A percentile compares a stretch with the other conserved stretches of the same genome.
These are phyloP conservation scores for Leccinum laetum DNA, from an alignment of 1,284 basidiomycete species.

Conservation along the genomic window DNA sequence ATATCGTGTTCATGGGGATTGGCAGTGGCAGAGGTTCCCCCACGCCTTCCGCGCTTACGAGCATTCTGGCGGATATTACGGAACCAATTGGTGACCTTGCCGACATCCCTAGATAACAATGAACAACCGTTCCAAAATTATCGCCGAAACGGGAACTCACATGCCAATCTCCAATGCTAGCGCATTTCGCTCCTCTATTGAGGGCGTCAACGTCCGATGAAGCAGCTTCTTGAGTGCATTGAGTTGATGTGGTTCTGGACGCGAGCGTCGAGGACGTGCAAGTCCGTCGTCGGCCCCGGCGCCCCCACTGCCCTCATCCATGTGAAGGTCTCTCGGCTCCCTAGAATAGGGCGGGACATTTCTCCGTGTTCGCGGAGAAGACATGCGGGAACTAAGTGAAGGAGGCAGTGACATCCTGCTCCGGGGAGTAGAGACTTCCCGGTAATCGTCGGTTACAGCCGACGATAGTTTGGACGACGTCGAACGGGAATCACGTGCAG, in stretches of 20 bases:
- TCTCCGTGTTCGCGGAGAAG: constrained; percentile 41
- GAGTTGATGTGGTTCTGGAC: constrained; percentile 75
- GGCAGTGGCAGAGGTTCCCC: constrained; percentile 40
- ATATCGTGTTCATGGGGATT: constrained; percentile 46
- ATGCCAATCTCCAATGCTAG: constrained; percentile 74
- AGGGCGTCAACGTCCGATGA: constrained; percentile 67
- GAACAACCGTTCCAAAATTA: constrained; percentile 1
- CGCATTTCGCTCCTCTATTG: constrained; percentile 73
- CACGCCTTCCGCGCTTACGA: constrained; percentile 57
- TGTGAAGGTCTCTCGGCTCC: constrained; percentile 28
- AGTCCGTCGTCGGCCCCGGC: constrained; percentile 30
- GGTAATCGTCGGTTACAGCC: constrained; percentile 24
- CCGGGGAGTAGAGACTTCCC: constrained; percentile 28
- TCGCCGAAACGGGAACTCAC: constrained; percentile 38
- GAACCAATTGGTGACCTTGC: constrained; percentile 87
- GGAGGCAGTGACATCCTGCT: constrained; percentile 33
- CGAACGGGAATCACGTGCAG: constrained; percentile 20
- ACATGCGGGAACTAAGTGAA: constrained; percentile 26
- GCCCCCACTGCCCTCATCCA: constrained; percentile 28
- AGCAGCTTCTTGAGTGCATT: constrained; percentile 70
- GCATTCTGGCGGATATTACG: constrained; percentile 75
- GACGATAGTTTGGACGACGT: constrained; percentile 29
- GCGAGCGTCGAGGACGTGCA: constrained; percentile 60
- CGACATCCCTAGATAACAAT: constrained; percentile 58
- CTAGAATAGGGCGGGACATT: constrained; percentile 45